Evolutionary conservation across 1,284 basidiomycete species (phyloP).

Genomic region (Sporisorium sorghi): DNA sequence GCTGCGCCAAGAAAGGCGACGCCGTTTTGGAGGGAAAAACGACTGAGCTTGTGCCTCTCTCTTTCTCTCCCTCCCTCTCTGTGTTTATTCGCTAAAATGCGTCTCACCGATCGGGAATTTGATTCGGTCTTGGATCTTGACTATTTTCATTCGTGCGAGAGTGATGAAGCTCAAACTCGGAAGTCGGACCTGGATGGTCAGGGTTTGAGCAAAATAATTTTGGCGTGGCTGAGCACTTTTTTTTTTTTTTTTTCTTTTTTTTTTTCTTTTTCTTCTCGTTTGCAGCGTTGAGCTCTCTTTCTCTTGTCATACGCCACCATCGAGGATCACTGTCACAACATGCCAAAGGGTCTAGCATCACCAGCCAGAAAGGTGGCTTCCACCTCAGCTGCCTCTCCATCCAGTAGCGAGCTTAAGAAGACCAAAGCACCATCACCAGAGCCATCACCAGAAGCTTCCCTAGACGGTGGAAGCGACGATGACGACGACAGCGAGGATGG

Average conservation of each 20-base stretch:
- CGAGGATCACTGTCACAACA: conserved; percentile 2
- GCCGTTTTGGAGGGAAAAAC: no score
- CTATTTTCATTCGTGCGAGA: conserved; percentile 5
- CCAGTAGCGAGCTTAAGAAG: conserved; percentile 19
- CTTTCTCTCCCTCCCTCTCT: no score
- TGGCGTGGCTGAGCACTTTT: conserved; percentile 1
- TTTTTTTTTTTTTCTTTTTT: neutral
- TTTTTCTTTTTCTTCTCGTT: neutral
- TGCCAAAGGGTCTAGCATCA: conserved; percentile 24
- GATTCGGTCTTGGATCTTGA: conserved; percentile 1
- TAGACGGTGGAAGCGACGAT: conserved; percentile 5
- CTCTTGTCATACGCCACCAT: conserved; percentile 3
- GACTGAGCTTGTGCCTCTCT: conserved; percentile 2
- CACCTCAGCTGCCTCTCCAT: conserved; percentile 11
- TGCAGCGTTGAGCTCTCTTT: neutral
- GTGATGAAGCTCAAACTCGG: neutral
- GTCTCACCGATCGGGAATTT: conserved; percentile 10
- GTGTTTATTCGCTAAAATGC: neutral
- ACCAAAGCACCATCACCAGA: conserved; percentile 19
- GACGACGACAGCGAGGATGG: conserved; percentile 17
- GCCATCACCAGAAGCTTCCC: conserved; percentile 3
- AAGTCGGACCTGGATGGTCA: conserved; percentile 3
- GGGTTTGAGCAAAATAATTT: conserved; percentile 20
- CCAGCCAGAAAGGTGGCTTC: conserved; percentile 19
- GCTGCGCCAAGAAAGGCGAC: neutral